Percentiles rank a stretch among this genome's conserved stretches.
Conservation (phyloP, 352 stramenopile genomes). For the Globisporangium heterothallicum region DNA sequence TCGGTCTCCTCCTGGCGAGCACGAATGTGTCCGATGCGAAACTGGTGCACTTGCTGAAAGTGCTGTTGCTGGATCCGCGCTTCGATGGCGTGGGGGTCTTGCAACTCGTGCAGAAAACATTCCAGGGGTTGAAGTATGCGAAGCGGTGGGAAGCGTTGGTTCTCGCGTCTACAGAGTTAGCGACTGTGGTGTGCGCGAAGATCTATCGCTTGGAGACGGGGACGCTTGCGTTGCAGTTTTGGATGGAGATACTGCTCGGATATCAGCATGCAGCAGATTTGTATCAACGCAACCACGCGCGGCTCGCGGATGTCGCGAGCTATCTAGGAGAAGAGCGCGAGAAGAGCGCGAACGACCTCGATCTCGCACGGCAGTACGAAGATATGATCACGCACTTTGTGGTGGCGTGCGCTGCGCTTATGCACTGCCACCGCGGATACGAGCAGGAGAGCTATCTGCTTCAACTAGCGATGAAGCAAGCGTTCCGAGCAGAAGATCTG, state of each 20-base stretch:
- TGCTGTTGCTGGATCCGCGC: slow-evolving; percentile 28
- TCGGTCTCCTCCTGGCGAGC: slow-evolving; percentile 63
- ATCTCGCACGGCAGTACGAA: background rate
- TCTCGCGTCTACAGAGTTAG: slow-evolving; percentile 29
- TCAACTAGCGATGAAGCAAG: slow-evolving; percentile 26
- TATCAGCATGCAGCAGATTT: slow-evolving; percentile 73
- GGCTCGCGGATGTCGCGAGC: slow-evolving; percentile 40
- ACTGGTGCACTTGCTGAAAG: slow-evolving; percentile 27
- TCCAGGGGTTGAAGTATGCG: slow-evolving; percentile 61
- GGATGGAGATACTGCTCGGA: slow-evolving; percentile 56
- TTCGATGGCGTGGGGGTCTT: slow-evolving; percentile 40
- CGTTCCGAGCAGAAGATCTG: slow-evolving; percentile 26
- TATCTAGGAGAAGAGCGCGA: slow-evolving; percentile 31
- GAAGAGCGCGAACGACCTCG: slow-evolving; percentile 6
- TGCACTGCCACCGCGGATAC: slow-evolving; percentile 65
- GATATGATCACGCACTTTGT: slow-evolving; percentile 26
- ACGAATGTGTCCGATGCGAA: slow-evolving; percentile 27
- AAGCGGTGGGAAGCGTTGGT: slow-evolving; percentile 69
- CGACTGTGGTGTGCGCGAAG: slow-evolving; percentile 36
- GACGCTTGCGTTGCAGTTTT: slow-evolving; percentile 40
- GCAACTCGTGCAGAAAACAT: slow-evolving; percentile 46
- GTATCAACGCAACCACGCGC: slow-evolving; percentile 32
- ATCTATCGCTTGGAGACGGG: slow-evolving; percentile 18
- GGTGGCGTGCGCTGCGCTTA: slow-evolving; percentile 38
- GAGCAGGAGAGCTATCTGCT: slow-evolving; percentile 48